Base-by-base conservation (phyloP, 768 basidiomycete species). In the Hortiboletus campestris region DNA sequence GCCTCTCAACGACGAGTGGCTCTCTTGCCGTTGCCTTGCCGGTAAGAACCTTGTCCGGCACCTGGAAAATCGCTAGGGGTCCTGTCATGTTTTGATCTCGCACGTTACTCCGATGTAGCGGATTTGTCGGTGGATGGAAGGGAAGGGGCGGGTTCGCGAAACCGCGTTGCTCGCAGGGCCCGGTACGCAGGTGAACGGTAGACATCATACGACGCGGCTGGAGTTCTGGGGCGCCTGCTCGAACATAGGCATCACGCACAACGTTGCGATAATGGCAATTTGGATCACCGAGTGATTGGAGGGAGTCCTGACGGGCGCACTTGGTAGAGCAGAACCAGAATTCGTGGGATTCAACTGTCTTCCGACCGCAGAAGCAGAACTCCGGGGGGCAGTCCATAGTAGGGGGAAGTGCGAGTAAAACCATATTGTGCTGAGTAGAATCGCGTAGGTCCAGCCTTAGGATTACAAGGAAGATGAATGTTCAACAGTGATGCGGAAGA, bases 281-380 rank as follows among this genome's bases (percentile, higher is more conserved):
- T 6, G 56, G 48, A 14, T 50, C 51, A 2, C 46, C 60, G 22
- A 72, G 65, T 4, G 69, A 63, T 25, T 62, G 60, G 17, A 71
- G 58, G 25, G 71, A 48, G 25, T 72, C 71, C 16, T 17, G 36
- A 20, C 63, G 69, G 10, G 70, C 71, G 12, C 71, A 72, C 0
- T 51, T 2, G 3, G 53, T 55, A 19, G 71, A 71, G 38, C 70
- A 71, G 44, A 58, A 72, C 56, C 57, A 70, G 42, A 63, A 67
- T 0, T 72, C 69, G 36, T 71, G 70, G 12, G 49, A 59, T 47
- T 61, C 51, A 0, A 58, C 40, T 0, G 70, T 71, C 36, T 40
- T 45, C 13, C 38, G 54, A 16, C 71, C 71, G 16, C 70, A 72
- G 43, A 64, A 63, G 42, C 70, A 71, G 16, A 56, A 34, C 19